phyloP scores from a whole-genome alignment of 139 green algal species.

The Picochlorum sp. region DNA sequence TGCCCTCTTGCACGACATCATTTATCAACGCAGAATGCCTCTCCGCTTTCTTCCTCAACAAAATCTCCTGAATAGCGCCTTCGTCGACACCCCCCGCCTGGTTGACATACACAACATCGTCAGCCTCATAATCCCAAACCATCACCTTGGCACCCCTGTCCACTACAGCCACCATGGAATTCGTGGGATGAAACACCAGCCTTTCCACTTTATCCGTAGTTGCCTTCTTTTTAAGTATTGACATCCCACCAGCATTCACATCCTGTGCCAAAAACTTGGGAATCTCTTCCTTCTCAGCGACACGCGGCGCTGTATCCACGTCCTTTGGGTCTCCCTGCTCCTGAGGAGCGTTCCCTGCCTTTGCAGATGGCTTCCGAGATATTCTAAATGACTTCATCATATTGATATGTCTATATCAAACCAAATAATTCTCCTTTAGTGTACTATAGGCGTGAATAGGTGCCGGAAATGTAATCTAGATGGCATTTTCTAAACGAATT shows the following conservation, averaged over 20 bases:
- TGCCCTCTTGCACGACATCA: constrained; percentile 12
- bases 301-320: too few species aligned
- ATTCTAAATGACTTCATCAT: too few species aligned
- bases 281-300: background rate
- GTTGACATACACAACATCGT: constrained; percentile 43
- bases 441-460: too few species aligned
- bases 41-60: constrained; percentile 41
- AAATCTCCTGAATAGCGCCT: constrained; percentile 36
- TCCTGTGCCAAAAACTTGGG: background rate
- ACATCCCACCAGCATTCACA: background rate
- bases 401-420: too few species aligned
- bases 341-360: too few species aligned
- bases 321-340: too few species aligned
- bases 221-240: background rate
- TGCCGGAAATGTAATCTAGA: too few species aligned
- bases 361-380: too few species aligned
- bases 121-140: constrained; percentile 44
- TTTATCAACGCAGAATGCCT: constrained; percentile 25
- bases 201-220: constrained; percentile 22
- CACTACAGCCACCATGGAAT: constrained; percentile 42
- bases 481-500: too few species aligned
- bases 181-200: constrained; percentile 42
- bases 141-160: constrained; percentile 28
- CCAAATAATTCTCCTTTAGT: too few species aligned
- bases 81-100: constrained; percentile 38